phyloP scores from a whole-genome alignment of 1,139 yeast species.

The Diutina neorugosa region DNA sequence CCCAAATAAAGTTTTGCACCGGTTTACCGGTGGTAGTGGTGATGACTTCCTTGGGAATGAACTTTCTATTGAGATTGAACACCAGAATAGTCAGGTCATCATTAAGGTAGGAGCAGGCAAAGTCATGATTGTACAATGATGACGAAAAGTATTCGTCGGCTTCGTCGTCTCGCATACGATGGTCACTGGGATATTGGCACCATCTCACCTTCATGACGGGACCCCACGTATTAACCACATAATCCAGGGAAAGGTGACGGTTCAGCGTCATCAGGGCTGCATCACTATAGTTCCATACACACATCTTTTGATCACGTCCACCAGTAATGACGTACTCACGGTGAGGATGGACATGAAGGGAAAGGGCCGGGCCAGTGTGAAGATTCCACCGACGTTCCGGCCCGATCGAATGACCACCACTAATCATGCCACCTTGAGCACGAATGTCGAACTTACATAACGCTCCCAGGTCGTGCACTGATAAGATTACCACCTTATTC shows the following conservation, averaged over 20 bases:
- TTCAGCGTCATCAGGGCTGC: conserved; percentile 20
- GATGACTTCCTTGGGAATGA: conserved; percentile 59
- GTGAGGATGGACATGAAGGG: conserved; percentile 83
- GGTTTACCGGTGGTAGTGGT: conserved; percentile 39
- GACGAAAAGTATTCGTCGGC: conserved; percentile 4
- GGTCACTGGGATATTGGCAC: conserved; percentile 27
- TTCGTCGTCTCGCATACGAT: conserved; percentile 4
- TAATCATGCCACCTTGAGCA: conserved; percentile 11
- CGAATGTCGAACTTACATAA: conserved; percentile 79
- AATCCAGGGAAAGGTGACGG: conserved; percentile 39
- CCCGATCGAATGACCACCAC: conserved; percentile 14
- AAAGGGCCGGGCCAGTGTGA: conserved; percentile 84
- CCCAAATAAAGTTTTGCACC: conserved; percentile 34
- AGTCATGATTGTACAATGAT: conserved; percentile 37
- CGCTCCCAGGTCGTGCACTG: conserved; percentile 86
- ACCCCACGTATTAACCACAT: conserved; percentile 63
- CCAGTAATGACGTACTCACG: conserved; percentile 79
- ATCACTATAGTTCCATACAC: conserved; percentile 58
- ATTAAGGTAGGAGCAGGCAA: conserved; percentile 68
- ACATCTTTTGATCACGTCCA: conserved; percentile 79
- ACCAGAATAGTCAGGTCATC: conserved; percentile 67
- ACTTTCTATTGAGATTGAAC: conserved; percentile 64
- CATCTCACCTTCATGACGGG: conserved; percentile 66
- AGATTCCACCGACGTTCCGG: conserved; percentile 73
- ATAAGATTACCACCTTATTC: conserved; percentile 23